These are phyloP conservation scores for Ramichloridium luteum DNA, from an alignment of 2,329 filamentous ascomycete species.

Conservation along the genomic window DNA sequence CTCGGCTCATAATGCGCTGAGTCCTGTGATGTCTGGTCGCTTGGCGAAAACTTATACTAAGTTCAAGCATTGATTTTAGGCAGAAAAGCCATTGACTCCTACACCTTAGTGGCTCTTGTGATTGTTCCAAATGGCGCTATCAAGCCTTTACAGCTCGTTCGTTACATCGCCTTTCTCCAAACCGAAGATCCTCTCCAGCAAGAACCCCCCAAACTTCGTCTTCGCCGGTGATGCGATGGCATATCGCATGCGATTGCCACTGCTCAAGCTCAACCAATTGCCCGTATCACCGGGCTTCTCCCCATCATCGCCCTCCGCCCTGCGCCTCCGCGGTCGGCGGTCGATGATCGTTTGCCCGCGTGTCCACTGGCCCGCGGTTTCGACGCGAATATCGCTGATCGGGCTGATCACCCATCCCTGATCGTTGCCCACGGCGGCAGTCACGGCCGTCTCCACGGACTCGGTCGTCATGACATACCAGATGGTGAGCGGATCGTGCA, in stretches of 20 bases:
- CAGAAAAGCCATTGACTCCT: too few relatives aligned
- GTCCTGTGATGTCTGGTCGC: too few relatives aligned
- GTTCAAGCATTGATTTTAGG: too few relatives aligned
- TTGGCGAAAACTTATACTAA: too few relatives aligned
- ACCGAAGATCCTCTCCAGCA: constrained; percentile 19
- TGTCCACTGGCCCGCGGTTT: constrained; percentile 89
- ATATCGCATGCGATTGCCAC: constrained; percentile 70
- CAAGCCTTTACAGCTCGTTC: too few relatives aligned
- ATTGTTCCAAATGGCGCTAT: too few relatives aligned
- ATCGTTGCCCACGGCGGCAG: constrained; percentile 7
- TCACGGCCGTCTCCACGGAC: too few relatives aligned
- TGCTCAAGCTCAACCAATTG: constrained; percentile 60
- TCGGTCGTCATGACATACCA: constrained; percentile 26
- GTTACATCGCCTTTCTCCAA: too few relatives aligned
- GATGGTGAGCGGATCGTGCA: constrained; percentile 35
- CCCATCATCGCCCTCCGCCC: constrained; percentile 34
- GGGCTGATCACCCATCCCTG: constrained; percentile 26
- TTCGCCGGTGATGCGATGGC: constrained; percentile 58
- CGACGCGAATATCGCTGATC: constrained; percentile 74
- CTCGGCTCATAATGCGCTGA: too few relatives aligned
- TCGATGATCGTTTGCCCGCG: constrained; percentile 60
- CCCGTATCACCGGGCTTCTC: constrained; percentile 57
- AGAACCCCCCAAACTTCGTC: constrained; percentile 29
- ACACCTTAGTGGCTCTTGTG: too few relatives aligned
- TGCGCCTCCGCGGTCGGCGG: constrained; percentile 48